Evolutionary conservation across 2,329 filamentous ascomycete genomes (phyloP).

Genomic region (Colletotrichum tamarilloi): DNA sequence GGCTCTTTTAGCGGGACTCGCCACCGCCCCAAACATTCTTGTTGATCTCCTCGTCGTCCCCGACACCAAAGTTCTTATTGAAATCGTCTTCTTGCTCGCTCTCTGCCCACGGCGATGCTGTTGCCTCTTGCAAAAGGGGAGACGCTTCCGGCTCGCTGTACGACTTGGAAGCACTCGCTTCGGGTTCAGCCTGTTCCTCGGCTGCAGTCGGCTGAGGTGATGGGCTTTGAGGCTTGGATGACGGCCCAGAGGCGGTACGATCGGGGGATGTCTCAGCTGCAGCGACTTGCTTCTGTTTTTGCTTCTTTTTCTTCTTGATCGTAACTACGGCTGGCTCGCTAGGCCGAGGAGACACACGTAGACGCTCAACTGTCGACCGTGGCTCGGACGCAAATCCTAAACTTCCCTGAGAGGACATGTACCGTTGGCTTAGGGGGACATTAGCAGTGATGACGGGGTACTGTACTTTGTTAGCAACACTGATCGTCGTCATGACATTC

Average conservation of each 20-base stretch:
- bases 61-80: slow-evolving; percentile 36
- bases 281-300: slow-evolving; percentile 28
- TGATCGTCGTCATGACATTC: neutral
- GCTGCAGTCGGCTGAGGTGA: neutral
- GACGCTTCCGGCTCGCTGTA: slow-evolving; percentile 1
- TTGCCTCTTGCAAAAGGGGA: slow-evolving; percentile 18
- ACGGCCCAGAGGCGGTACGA: slow-evolving; percentile 13
- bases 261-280: slow-evolving; percentile 10
- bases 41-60: slow-evolving; percentile 55
- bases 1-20: slow-evolving; percentile 11
- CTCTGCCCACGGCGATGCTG: slow-evolving; percentile 35
- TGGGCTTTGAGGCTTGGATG: slow-evolving; percentile 24
- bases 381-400: slow-evolving; percentile 24
- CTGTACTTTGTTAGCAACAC: slow-evolving; percentile 56
- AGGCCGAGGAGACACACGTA: slow-evolving; percentile 21
- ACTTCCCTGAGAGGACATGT: slow-evolving; percentile 43
- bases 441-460: slow-evolving; percentile 92
- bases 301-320: slow-evolving; percentile 33
- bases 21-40: slow-evolving; percentile 55
- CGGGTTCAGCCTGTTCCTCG: neutral
- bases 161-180: neutral
- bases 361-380: slow-evolving; percentile 24
- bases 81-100: slow-evolving; percentile 28
- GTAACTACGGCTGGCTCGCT: slow-evolving; percentile 20
- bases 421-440: slow-evolving; percentile 78